phyloP scores from a whole-genome alignment of 176 grass and related monocot genomes.

The Ensete ventricosum region DNA sequence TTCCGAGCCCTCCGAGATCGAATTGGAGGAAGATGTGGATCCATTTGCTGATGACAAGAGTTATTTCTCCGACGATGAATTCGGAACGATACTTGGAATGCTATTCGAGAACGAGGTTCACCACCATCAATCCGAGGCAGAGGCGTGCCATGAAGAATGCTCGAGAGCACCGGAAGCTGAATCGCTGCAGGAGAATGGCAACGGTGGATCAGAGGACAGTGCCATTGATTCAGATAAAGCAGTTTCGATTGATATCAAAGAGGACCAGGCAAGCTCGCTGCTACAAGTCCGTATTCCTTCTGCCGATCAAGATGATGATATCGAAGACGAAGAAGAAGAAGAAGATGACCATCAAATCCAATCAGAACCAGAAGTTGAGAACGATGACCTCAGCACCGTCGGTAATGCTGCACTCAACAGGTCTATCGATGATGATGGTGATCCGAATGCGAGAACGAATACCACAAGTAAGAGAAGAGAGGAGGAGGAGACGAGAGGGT shows the following conservation, averaged over 20 bases:
- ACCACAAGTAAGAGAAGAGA: slow-evolving; percentile 29
- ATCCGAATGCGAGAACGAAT: slow-evolving; percentile 9
- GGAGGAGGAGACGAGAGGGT: slow-evolving; percentile 32
- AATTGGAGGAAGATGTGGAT: slow-evolving; percentile 25
- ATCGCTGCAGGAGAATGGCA: not conserved
- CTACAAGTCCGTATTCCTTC: not conserved
- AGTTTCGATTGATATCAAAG: not conserved
- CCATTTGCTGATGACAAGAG: slow-evolving; percentile 30
- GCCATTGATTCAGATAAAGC: not conserved
- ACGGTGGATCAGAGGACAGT: not conserved
- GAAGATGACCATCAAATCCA: not conserved
- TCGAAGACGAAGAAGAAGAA: too few relatives aligned
- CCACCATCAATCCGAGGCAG: too few relatives aligned
- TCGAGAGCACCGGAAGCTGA: not conserved
- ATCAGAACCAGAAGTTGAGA: not conserved
- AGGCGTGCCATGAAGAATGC: not conserved
- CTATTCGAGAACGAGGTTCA: slow-evolving; percentile 15
- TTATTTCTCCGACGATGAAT: slow-evolving; percentile 35
- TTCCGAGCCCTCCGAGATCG: slow-evolving; percentile 14
- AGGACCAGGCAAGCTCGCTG: not conserved
- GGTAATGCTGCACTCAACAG: too few relatives aligned
- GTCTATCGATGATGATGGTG: not conserved
- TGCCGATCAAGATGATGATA: not conserved
- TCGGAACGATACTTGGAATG: slow-evolving; percentile 10
- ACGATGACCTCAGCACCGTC: not conserved